Evolutionary conservation across 345 rosid species (phyloP), one percentile per base, ranked within the genome.

Genomic region (Lumnitzera littorea): DNA sequence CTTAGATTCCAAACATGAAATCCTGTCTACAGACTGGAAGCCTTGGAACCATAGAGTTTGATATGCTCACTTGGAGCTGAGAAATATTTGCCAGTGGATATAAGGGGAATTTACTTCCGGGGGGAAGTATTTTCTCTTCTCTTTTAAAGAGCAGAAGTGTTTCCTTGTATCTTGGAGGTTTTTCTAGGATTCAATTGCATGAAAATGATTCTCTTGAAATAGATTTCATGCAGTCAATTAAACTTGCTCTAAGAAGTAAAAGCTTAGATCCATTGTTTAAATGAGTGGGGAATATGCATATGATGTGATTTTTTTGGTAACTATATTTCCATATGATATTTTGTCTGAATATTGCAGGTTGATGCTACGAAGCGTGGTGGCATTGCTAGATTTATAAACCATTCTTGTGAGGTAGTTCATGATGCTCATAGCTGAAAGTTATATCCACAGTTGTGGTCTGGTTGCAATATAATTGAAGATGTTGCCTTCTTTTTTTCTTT

Each of bases 341-440:
- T 50, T 48, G 11, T 56, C 51, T 20, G 60, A 66, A 31, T 60
- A 56, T 17, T 70, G 55, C 68, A 95, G 99, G 82, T 95, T 71
- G 99, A 95, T 80, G 99, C 99, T 58, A 95, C 97, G 63, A 95
- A 91, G 77, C 88, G 96, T 73, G 99, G 99, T 58, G 99, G 99
- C 60, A 77, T 91, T 79, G 99, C 97, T 24, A 85, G 97, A 79
- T 95, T 95, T 79, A 88, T 95, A 77, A 95, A 95, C 67, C 99
- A 91, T 84, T 95, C 97, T 53, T 95, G 99, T 56, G 91, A 95
- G 91, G 99, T 88, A 84, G 52, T 56, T 78, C 7, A 56, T 55
- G 61, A 60, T 25, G 50, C 51, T 58, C 54, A 13, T 16, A n/a
- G 55, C 51, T 29, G 27, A 48, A 5, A 9, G 43, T 36, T 36